A percentile compares a stretch with the other conserved stretches of the same genome.
Conservation (phyloP, 164 flowering plant species). For the Chimonanthus salicifolius region DNA sequence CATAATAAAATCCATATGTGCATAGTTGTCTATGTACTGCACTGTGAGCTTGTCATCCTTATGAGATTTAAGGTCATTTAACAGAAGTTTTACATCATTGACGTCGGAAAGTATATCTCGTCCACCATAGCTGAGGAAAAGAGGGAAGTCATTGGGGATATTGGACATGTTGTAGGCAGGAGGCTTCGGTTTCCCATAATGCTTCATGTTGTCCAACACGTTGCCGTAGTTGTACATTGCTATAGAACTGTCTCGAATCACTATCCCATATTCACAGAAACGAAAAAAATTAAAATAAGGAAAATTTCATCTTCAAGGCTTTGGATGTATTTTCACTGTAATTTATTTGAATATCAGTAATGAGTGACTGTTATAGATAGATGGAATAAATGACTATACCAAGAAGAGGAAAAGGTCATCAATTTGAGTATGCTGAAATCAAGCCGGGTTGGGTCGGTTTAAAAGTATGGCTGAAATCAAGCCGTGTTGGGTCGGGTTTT, state of each 20-base stretch:
- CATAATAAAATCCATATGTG: constrained; percentile 75
- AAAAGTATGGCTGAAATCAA: too few relatives aligned
- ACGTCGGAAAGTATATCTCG: constrained; percentile 56
- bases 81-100: constrained; percentile 48
- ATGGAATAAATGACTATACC: neutral
- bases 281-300: neutral
- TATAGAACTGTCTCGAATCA: constrained; percentile 51
- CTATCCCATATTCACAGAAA: constrained; percentile 20
- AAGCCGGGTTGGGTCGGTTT: too few relatives aligned
- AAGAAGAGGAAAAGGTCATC: neutral
- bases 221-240: constrained; percentile 62
- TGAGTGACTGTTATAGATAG: neutral
- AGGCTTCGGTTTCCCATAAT: constrained; percentile 63
- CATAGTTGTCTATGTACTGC: constrained; percentile 50
- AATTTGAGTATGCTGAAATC: neutral
- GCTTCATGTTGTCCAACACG: constrained; percentile 42
- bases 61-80: constrained; percentile 53
- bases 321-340: neutral
- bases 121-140: constrained; percentile 76
- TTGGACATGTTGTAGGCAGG: constrained; percentile 60
- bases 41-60: constrained; percentile 46
- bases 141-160: constrained; percentile 62
- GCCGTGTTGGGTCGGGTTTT: too few relatives aligned
- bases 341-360: too few relatives aligned
- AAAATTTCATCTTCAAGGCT: neutral